Evolutionary conservation across 805 yeast genomes (phyloP).

Genomic region (Candida pseudofarinosa): DNA sequence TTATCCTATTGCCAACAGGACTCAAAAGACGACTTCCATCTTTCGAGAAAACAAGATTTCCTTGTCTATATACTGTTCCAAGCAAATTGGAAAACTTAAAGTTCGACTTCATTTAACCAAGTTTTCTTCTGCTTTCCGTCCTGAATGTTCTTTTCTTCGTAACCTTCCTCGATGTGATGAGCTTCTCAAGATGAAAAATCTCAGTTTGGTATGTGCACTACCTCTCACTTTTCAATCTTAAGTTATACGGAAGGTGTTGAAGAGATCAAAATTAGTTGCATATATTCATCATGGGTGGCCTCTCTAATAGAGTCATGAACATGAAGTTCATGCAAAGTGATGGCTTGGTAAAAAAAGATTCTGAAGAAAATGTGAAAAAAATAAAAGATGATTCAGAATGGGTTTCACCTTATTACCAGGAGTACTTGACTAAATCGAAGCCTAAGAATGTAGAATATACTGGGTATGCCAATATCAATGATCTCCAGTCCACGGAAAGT

Average conservation of each 20-base stretch:
- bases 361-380: conserved; percentile 34
- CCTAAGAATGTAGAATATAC: conserved; percentile 20
- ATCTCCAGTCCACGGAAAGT: conserved; percentile 18
- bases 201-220: conserved; percentile 2
- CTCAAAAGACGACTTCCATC: conserved; percentile 82
- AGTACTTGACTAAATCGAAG: conserved; percentile 22
- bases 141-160: neutral
- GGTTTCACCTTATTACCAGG: conserved; percentile 36
- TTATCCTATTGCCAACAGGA: conserved; percentile 93
- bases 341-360: conserved; percentile 28
- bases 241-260: neutral
- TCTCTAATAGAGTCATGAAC: conserved; percentile 70
- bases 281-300: conserved; percentile 22
- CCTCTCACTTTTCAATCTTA: conserved; percentile 3
- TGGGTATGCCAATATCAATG: conserved; percentile 40
- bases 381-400: conserved; percentile 52
- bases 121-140: neutral
- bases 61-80: conserved; percentile 93
- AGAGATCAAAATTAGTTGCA: neutral
- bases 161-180: conserved; percentile 6
- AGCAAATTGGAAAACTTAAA: conserved; percentile 81
- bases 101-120: conserved; percentile 69
- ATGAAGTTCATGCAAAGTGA: conserved; percentile 64
- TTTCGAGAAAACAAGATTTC: conserved; percentile 79
- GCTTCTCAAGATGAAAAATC: conserved; percentile 7